Percentiles rank a stretch among this genome's conserved stretches.
These are phyloP conservation scores for Rhododendron kiyosumense DNA, from an alignment of 148 eudicot species.

Conservation along the genomic window DNA sequence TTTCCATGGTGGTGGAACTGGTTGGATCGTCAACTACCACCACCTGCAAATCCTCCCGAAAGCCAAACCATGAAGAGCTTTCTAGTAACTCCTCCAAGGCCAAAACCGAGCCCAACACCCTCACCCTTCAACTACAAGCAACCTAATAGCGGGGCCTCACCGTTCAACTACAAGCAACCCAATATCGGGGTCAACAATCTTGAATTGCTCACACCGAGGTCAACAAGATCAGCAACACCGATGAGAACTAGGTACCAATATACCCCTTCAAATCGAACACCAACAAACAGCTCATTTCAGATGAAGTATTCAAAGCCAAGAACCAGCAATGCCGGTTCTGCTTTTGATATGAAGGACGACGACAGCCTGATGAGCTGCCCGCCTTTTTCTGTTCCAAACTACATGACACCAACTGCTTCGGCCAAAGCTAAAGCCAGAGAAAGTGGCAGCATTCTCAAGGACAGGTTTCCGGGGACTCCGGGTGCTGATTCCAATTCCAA, in stretches of 20 bases:
- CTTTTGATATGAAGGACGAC: slow-evolving; percentile 54
- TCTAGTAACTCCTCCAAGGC: slow-evolving; percentile 52
- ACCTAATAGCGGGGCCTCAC: slow-evolving; percentile 20
- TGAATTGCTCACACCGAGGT: slow-evolving; percentile 55
- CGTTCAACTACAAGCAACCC: slow-evolving; percentile 15
- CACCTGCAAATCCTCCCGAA: slow-evolving; percentile 35
- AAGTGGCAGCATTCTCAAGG: slow-evolving; percentile 24
- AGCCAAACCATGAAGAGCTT: slow-evolving; percentile 36
- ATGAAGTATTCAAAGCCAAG: slow-evolving; percentile 32
- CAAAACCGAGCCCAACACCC: slow-evolving; percentile 54
- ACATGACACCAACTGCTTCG: slow-evolving; percentile 69
- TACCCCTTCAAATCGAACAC: slow-evolving; percentile 51
- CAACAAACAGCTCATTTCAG: slow-evolving; percentile 23
- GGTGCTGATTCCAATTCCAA: slow-evolving; percentile 34
- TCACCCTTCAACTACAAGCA: slow-evolving; percentile 20
- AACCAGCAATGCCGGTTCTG: slow-evolving; percentile 29
- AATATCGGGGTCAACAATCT: slow-evolving; percentile 32
- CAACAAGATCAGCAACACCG: slow-evolving; percentile 59
- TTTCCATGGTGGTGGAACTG: slow-evolving; percentile 99
- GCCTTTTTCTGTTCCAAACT: slow-evolving; percentile 66
- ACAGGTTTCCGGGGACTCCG: slow-evolving; percentile 44
- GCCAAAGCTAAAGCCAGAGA: slow-evolving; percentile 59
- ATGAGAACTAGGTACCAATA: slow-evolving; percentile 28
- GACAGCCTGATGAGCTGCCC: slow-evolving; percentile 89
- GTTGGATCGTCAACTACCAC: slow-evolving; percentile 56